Conservation (phyloP, 129 eudicot species). For the Dittrichia graveolens region DNA sequence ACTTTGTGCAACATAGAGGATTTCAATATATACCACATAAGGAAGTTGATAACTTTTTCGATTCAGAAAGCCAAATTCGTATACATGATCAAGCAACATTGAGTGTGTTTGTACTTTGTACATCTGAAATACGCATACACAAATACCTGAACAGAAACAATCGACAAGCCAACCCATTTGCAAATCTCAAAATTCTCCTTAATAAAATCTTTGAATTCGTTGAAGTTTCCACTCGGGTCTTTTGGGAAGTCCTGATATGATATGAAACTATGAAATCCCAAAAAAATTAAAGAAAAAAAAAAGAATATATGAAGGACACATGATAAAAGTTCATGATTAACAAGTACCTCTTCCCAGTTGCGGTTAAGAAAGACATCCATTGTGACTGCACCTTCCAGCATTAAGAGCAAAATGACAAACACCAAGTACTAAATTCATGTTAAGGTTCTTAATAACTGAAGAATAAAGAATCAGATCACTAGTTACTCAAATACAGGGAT, state of each 20-base stretch:
- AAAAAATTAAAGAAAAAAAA: neutral
- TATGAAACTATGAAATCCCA: conserved; percentile 10
- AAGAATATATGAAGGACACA: neutral
- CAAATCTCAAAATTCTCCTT: conserved; percentile 69
- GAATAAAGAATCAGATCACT: neutral
- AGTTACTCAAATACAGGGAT: neutral
- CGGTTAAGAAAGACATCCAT: conserved; percentile 74
- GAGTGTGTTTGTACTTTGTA: neutral
- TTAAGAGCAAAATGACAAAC: conserved; percentile 57
- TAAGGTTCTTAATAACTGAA: conserved; percentile 40
- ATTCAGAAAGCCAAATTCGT: neutral
- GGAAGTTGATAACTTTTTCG: neutral
- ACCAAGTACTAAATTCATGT: conserved; percentile 64
- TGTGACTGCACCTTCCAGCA: conserved; percentile 81
- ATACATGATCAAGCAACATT: neutral
- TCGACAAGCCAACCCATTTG: conserved; percentile 82
- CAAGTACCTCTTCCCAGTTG: conserved; percentile 75
- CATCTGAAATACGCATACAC: neutral
- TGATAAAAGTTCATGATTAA: neutral
- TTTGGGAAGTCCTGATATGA: conserved; percentile 76
- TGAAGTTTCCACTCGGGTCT: conserved; percentile 74
- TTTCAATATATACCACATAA: no score
- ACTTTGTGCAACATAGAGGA: no score
- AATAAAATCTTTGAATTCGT: conserved; percentile 61
- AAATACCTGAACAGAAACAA: conserved; percentile 66